A percentile compares a stretch with the other conserved stretches of the same genome.
These are phyloP conservation scores for Nannochloris sp. DNA, from an alignment of 139 green algal species.

Conservation along the genomic window DNA sequence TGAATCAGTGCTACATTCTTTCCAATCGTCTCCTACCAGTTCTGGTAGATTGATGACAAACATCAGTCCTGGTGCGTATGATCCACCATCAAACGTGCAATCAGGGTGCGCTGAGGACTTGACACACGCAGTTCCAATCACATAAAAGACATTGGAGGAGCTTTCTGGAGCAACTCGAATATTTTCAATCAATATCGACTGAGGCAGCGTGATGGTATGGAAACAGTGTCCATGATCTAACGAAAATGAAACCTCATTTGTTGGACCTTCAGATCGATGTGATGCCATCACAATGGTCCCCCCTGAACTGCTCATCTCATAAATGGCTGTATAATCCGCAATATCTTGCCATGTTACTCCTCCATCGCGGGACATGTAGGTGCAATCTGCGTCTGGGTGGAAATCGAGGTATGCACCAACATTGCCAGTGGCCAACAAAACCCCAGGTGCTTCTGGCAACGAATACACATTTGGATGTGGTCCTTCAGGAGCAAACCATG, in stretches of 20 bases:
- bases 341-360: slow-evolving; percentile 85
- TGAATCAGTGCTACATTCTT: slow-evolving; percentile 22
- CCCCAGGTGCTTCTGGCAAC: slow-evolving; percentile 66
- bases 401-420: slow-evolving; percentile 47
- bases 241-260: slow-evolving; percentile 57
- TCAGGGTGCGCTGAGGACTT: slow-evolving; percentile 26
- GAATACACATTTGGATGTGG: slow-evolving; percentile 71
- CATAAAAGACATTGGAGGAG: slow-evolving; percentile 59
- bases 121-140: slow-evolving; percentile 72
- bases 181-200: slow-evolving; percentile 78
- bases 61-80: slow-evolving; percentile 36
- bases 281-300: slow-evolving; percentile 75
- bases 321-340: slow-evolving; percentile 39
- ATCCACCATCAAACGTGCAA: slow-evolving; percentile 34
- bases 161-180: slow-evolving; percentile 74
- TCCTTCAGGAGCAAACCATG: slow-evolving; percentile 39
- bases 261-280: slow-evolving; percentile 44
- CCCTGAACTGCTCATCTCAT: slow-evolving; percentile 85
- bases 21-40: slow-evolving; percentile 33
- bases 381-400: slow-evolving; percentile 55
- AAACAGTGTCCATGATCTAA: slow-evolving; percentile 80
- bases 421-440: slow-evolving; percentile 86
- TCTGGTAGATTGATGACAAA: slow-evolving; percentile 57
- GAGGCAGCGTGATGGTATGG: slow-evolving; percentile 54
- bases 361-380: slow-evolving; percentile 76